A percentile compares a stretch with the other conserved stretches of the same genome.
phyloP scores from a whole-genome alignment of 495 filamentous ascomycete genomes.

The Aspergillus incahuasiensis region DNA sequence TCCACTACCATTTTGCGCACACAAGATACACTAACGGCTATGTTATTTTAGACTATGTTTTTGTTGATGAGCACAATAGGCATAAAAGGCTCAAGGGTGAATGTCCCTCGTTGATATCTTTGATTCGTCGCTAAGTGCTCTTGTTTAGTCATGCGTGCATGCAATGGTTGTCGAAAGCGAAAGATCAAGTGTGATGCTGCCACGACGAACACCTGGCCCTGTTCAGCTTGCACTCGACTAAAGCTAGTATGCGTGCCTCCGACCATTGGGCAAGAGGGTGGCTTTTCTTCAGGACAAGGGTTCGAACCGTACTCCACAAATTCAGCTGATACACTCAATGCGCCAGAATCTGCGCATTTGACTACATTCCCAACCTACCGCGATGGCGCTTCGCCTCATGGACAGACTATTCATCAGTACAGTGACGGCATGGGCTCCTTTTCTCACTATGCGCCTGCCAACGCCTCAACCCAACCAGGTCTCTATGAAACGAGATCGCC shows the following conservation, averaged over 20 bases:
- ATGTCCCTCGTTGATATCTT: not conserved
- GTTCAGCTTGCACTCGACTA: conserved; percentile 85
- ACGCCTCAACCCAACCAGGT: conserved; percentile 60
- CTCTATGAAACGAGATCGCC: conserved; percentile 70
- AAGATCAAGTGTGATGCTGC: conserved; percentile 95
- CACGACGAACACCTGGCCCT: conserved; percentile 97
- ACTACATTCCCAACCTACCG: conserved; percentile 29
- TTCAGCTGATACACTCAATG: conserved; percentile 19
- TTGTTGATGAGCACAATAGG: conserved; percentile 98
- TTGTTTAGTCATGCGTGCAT: conserved; percentile 87
- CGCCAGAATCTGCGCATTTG: conserved; percentile 20
- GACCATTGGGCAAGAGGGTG: conserved; percentile 79
- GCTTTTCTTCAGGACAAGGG: conserved; percentile 44
- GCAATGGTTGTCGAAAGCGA: conserved; percentile 84
- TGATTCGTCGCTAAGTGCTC: not conserved
- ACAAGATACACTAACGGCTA: conserved; percentile 13
- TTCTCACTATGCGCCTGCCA: conserved; percentile 25
- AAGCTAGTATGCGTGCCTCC: conserved; percentile 93
- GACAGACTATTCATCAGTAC: conserved; percentile 29
- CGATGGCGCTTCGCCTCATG: conserved; percentile 22
- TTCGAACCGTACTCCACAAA: conserved; percentile 25
- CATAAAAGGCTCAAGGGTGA: conserved; percentile 96
- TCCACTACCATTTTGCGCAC: too few relatives aligned
- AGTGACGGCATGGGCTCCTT: conserved; percentile 35
- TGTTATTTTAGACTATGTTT: conserved; percentile 78